Conservation (phyloP, 1,284 basidiomycete genomes). For the Trichosporon sp. region DNA sequence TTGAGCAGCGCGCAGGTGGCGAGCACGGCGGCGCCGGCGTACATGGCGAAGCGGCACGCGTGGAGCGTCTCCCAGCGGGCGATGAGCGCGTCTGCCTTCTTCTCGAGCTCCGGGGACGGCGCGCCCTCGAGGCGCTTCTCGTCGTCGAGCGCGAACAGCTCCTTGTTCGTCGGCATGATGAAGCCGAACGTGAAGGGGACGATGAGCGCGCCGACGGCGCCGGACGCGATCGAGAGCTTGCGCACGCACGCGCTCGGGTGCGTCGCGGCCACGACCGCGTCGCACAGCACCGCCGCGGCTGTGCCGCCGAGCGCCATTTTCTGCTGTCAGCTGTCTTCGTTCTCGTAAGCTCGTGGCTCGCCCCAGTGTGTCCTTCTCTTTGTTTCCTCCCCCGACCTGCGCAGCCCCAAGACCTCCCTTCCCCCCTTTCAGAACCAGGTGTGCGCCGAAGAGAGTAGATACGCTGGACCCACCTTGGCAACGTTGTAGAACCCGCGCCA, state of each 20-base stretch:
- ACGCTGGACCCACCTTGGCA: slow-evolving; percentile 26
- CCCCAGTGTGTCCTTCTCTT: background rate
- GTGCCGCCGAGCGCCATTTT: slow-evolving; percentile 13
- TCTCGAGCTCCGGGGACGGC: background rate
- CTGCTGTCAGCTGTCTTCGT: background rate
- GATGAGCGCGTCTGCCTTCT: slow-evolving; percentile 14
- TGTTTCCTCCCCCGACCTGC: background rate
- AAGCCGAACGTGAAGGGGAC: slow-evolving; percentile 24
- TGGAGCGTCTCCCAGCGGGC: slow-evolving; percentile 25
- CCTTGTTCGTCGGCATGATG: slow-evolving; percentile 22
- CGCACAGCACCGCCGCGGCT: slow-evolving; percentile 11
- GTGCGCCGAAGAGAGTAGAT: too few species aligned
- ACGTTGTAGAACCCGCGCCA: slow-evolving; percentile 21
- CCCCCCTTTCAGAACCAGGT: too few species aligned
- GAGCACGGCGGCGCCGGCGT: slow-evolving; percentile 10
- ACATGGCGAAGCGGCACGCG: slow-evolving; percentile 14
- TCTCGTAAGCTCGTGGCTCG: too few species aligned
- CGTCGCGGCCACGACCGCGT: slow-evolving; percentile 17
- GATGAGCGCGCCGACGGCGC: slow-evolving; percentile 19
- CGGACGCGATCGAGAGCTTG: slow-evolving; percentile 22
- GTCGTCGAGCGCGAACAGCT: slow-evolving; percentile 16
- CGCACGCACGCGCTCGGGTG: slow-evolving; percentile 21
- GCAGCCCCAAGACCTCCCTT: too few species aligned
- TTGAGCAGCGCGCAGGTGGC: slow-evolving; percentile 12
- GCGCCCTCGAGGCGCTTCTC: slow-evolving; percentile 7